Evolutionary conservation across 805 yeast genomes (phyloP).

Genomic region (Tetrapisispora namnaoensis): DNA sequence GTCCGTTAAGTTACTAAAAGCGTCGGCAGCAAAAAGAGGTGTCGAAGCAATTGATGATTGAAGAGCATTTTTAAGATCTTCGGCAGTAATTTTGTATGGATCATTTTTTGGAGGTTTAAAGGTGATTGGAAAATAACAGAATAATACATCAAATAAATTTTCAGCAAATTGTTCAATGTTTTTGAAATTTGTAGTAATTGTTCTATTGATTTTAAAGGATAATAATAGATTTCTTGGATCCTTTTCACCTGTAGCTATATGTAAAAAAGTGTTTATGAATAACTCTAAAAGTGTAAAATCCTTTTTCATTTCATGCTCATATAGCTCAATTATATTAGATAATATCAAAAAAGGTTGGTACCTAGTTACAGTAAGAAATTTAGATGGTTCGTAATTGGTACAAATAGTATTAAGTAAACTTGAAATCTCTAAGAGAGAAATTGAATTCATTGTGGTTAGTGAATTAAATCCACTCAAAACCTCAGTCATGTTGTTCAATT

Average conservation of each 20-base stretch:
- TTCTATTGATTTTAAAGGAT: slow-evolving; percentile 50
- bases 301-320: slow-evolving; percentile 16
- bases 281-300: slow-evolving; percentile 20
- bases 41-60: slow-evolving; percentile 55
- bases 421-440: slow-evolving; percentile 30
- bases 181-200: slow-evolving; percentile 33
- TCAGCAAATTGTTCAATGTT: slow-evolving; percentile 36
- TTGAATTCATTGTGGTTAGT: slow-evolving; percentile 43
- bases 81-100: slow-evolving; percentile 73
- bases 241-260: slow-evolving; percentile 77
- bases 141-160: slow-evolving; percentile 76
- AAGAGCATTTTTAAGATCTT: slow-evolving; percentile 54
- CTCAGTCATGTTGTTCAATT: slow-evolving; percentile 42
- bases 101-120: slow-evolving; percentile 81
- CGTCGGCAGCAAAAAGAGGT: slow-evolving; percentile 55
- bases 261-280: slow-evolving; percentile 49
- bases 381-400: slow-evolving; percentile 43
- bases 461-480: slow-evolving; percentile 46
- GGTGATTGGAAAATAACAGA: slow-evolving; percentile 94
- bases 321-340: slow-evolving; percentile 26
- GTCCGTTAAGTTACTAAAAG: slow-evolving; percentile 68
- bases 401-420: slow-evolving; percentile 31
- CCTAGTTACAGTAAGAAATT: slow-evolving; percentile 53
- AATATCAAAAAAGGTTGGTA: slow-evolving; percentile 47
- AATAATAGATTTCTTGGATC: slow-evolving; percentile 81